Conservation (phyloP, 2,329 filamentous ascomycete species). For the Tolypocladium ovalisporum region DNA sequence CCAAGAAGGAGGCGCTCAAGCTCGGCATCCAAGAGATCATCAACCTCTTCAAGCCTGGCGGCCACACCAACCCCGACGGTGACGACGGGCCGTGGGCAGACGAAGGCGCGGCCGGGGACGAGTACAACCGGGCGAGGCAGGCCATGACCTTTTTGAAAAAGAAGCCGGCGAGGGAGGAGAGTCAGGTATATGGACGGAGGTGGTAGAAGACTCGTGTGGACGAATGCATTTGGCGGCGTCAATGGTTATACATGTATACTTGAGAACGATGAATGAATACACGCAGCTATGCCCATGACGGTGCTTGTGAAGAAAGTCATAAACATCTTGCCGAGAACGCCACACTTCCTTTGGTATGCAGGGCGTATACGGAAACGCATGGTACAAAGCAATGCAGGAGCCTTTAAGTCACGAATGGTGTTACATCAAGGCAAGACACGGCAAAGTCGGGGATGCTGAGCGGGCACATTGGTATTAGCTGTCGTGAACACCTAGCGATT, state of each 20-base stretch:
- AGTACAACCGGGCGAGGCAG: slow-evolving; percentile 9
- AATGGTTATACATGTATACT: not conserved
- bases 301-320: not conserved
- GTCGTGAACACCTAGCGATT: not conserved
- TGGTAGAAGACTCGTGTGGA: slow-evolving; percentile 19
- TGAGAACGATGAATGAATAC: not conserved
- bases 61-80: slow-evolving; percentile 14
- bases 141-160: slow-evolving; percentile 14
- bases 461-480: not conserved
- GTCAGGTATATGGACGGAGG: slow-evolving; percentile 27
- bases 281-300: not conserved
- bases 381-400: not conserved
- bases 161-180: slow-evolving; percentile 22
- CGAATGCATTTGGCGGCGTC: not conserved
- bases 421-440: not conserved
- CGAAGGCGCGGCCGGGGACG: slow-evolving; percentile 6
- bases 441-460: no score
- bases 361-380: no score
- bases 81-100: slow-evolving; percentile 19
- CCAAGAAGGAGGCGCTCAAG: slow-evolving; percentile 65
- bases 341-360: not conserved
- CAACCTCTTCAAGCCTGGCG: slow-evolving; percentile 69
- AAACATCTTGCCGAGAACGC: not conserved
- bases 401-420: not conserved
- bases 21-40: slow-evolving; percentile 89